phyloP scores from a whole-genome alignment of 75 land plant genomes.

The Pinus tabuliformis region DNA sequence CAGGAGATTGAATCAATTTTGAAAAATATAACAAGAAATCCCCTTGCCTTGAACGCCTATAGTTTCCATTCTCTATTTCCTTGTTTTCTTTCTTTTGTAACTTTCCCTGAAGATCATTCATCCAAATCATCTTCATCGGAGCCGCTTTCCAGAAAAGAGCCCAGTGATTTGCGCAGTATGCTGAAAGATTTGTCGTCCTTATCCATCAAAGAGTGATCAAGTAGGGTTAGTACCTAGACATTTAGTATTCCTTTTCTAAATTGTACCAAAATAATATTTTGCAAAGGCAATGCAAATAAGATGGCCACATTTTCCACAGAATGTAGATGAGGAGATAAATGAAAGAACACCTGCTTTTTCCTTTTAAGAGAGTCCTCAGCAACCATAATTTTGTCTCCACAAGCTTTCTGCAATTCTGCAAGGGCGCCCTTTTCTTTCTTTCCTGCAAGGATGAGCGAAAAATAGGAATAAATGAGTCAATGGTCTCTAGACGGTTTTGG shows the following conservation, averaged over 20 bases:
- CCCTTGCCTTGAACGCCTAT: too few relatives aligned
- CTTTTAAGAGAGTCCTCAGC: constrained; percentile 67
- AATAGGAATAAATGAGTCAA: not conserved
- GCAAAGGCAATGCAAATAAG: not conserved
- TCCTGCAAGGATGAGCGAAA: constrained; percentile 28
- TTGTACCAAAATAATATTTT: not conserved
- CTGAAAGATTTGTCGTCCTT: constrained; percentile 84
- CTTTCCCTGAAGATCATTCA: not conserved
- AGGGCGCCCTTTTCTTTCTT: constrained; percentile 67
- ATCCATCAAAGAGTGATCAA: not conserved
- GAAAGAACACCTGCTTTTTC: constrained; percentile 54
- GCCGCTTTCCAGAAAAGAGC: constrained; percentile 53
- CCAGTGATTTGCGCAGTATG: constrained; percentile 64
- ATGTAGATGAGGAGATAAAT: not conserved
- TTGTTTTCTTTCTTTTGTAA: too few relatives aligned
- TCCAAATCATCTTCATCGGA: constrained; percentile 58
- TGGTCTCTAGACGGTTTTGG: not conserved
- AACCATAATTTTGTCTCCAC: constrained; percentile 51
- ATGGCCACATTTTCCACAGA: not conserved
- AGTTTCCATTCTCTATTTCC: too few relatives aligned
- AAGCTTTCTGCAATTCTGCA: constrained; percentile 58
- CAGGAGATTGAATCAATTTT: too few relatives aligned
- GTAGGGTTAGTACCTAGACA: constrained; percentile 3
- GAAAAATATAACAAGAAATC: too few relatives aligned
- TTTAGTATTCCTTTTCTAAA: not conserved